Conservation (phyloP, 140 eudicot species). For the Ambrosia hybrid region DNA sequence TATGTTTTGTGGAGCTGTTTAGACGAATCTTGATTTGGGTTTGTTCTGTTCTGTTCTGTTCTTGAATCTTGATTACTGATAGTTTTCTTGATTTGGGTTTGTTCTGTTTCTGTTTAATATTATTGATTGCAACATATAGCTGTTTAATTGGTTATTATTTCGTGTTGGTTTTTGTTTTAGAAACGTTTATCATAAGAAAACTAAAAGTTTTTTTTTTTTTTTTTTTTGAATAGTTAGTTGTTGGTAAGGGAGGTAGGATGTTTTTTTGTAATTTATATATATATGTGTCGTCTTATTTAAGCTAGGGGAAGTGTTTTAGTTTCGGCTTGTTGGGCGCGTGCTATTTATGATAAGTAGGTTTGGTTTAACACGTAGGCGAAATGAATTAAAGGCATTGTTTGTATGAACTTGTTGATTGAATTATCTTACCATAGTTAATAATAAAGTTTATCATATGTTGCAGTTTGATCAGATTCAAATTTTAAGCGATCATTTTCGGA, state of each 20-base stretch:
- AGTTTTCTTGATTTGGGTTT: background rate
- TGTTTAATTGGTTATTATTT: constrained; percentile 4
- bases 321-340: constrained; percentile 16
- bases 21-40: too few relatives aligned
- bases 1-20: background rate
- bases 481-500: background rate
- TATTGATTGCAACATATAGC: constrained; percentile 10
- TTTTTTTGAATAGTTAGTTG: background rate
- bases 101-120: constrained; percentile 8
- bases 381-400: background rate
- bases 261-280: constrained; percentile 24
- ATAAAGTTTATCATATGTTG: constrained; percentile 3
- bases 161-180: constrained; percentile 24
- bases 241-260: constrained; percentile 30
- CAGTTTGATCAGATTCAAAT: constrained; percentile 4
- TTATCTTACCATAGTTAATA: background rate
- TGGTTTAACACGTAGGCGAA: constrained; percentile 22
- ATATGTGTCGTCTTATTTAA: constrained; percentile 3
- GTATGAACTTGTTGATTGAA: background rate
- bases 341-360: constrained; percentile 30
- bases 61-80: background rate
- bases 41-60: too few relatives aligned
- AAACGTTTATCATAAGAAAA: constrained; percentile 12
- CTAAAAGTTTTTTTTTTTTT: too few relatives aligned
- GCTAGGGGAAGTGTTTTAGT: background rate